Conservation (phyloP, 2,329 filamentous ascomycete genomes). For the Lasiodiplodia sp. region DNA sequence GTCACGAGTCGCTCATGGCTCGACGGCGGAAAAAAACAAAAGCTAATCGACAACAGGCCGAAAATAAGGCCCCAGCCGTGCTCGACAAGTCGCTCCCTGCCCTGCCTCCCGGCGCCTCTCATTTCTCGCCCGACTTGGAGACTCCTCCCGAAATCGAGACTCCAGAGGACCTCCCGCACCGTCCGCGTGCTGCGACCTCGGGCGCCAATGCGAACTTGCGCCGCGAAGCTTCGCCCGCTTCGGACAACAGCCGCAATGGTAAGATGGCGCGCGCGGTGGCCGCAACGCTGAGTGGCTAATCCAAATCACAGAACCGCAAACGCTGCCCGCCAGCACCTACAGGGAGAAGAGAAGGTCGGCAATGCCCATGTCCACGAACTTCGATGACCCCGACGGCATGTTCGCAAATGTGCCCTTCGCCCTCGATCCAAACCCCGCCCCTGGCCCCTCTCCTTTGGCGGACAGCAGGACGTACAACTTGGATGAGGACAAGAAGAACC, state of each 20-base stretch:
- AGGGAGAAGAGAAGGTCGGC: conserved; percentile 78
- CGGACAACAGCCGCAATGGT: conserved; percentile 46
- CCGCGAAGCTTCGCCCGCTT: conserved; percentile 47
- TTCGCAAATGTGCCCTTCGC: conserved; percentile 56
- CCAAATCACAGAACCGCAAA: conserved; percentile 62
- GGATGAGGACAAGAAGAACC: conserved; percentile 39
- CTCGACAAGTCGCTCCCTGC: conserved; percentile 94
- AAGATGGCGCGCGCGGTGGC: conserved; percentile 23
- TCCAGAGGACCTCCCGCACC: conserved; percentile 41
- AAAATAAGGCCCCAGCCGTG: conserved; percentile 62
- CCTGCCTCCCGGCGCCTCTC: conserved; percentile 77
- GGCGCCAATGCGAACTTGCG: conserved; percentile 41
- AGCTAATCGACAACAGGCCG: conserved; percentile 44
- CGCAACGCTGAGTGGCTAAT: conserved; percentile 7
- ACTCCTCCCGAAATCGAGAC: conserved; percentile 72
- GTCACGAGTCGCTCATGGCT: conserved; percentile 96
- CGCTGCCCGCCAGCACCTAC: conserved; percentile 78
- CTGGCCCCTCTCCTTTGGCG: conserved; percentile 48
- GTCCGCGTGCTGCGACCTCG: conserved; percentile 32
- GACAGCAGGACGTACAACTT: conserved; percentile 41
- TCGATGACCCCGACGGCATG: conserved; percentile 63
- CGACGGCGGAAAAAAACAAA: conserved; percentile 86
- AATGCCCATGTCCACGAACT: conserved; percentile 66
- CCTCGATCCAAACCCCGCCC: conserved; percentile 57
- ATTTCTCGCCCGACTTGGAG: conserved; percentile 63